Base-by-base conservation (phyloP, 2,329 filamentous ascomycete species). In the Aspergillus sp. region DNA sequence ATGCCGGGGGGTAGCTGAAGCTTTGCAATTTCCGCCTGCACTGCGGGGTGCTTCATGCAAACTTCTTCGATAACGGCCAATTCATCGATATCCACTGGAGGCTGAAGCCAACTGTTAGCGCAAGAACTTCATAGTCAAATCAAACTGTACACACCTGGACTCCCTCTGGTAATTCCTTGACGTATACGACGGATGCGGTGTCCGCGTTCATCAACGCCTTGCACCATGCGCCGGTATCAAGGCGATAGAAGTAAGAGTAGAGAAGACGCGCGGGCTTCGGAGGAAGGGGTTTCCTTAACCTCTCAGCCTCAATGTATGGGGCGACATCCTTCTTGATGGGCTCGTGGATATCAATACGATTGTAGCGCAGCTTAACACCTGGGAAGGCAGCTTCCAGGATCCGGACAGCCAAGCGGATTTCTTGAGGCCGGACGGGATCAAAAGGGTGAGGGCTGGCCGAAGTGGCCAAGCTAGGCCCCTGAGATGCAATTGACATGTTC, bases 341-440 rank as follows among this genome's bases (percentile, higher is more conserved):
- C 67, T 90, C 87, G 55, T 87, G 82, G 5, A 89, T 78, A 12
- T 85, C 90, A 51, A 91, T 83, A 63, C 84, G 84, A 75, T 91
- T 91, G 80, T 86, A 87, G 30, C 78, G 75, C 25, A 81, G 65
- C n/a, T 66, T 48, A 2, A 77, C 70, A 3, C 72, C 73, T 1
- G 74, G 72, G 43, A 78, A 76, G 7, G 73, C 66, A 12, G 69
- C 66, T 61, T 77, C 72, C 10, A 78, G 63, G 50, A 78, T 69
- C 51, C 72, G 71, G 6, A 70, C 71, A 12, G 71, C 76, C 38
- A 77, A 63, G 58, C 70, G 68, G 43, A 78, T 77, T 60, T 78
- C 76, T 38, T 67, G 70, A 1, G 76, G 73, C 5, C 69, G 72
- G 54, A 78, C 67, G 21, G 76, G 75, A 48, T 78, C 75, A 60